Base-by-base conservation (phyloP, 257 asterid species). In the Linderniella brevidens region DNA sequence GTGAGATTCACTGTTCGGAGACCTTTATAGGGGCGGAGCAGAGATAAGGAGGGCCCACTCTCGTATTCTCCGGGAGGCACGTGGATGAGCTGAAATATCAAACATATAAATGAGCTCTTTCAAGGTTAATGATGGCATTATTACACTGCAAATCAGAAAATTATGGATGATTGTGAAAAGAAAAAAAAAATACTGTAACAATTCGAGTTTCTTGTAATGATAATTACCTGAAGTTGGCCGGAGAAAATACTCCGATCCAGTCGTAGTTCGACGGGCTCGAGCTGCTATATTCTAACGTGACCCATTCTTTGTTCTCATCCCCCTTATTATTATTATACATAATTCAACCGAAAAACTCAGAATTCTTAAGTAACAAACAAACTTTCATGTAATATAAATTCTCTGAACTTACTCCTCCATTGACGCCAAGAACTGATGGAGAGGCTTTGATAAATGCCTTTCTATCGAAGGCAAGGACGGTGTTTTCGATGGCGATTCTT, bases 221-320 rank as follows among this genome's bases (percentile, higher is more conserved):
- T 46, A 1, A 8, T 48, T 25, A 88, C 98, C 94, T 78, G 80
- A 88, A 80, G 73, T 78, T 84, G 48, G 73, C 85, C 3, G 98
- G 98, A 57, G 98, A 88, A 71, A 88, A 88, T 37, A 88, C 93
- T 50, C 96, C 96, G 39, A 88, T 71, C 98, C 98, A 88, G 64
- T 88, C 98, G 60, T 66, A 76, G 41, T 13, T 43, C 5, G 85
- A 64, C 7, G 96, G 96, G 41, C 43, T 78, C 47, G 85, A 41
- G 69, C 58, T 61, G 42, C 67, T 60, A 59, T 61, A 88, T 54
- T 73, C 70, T 48, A 88, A 41, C 25, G 63, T 69, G 54, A 88
- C 58, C 96, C 93, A 84, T 41, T 78, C 98, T 53, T 61, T 62
- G 58, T 63, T 74, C 56, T 56, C 54, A 18, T 53, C 80, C 94